Evolutionary conservation across 352 stramenopile species (phyloP).

Genomic region (Salisapilia sapeloensis): DNA sequence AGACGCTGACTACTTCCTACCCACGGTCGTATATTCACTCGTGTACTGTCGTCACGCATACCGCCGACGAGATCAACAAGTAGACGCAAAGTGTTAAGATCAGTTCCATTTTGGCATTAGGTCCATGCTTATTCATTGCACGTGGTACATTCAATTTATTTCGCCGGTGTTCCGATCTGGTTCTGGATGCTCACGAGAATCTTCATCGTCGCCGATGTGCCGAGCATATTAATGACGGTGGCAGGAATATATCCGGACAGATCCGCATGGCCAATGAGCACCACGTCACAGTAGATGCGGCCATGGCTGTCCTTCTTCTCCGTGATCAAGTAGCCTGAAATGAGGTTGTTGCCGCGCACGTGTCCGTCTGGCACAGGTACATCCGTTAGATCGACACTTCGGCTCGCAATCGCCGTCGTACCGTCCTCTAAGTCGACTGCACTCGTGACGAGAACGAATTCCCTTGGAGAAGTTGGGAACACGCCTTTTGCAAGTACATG

Average conservation of each 20-base stretch:
- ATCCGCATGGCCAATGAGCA: slow-evolving; percentile 57
- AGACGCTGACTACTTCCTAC: no score
- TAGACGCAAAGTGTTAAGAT: no score
- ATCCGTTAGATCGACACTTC: slow-evolving; percentile 29
- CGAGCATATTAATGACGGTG: slow-evolving; percentile 70
- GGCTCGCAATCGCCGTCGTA: slow-evolving; percentile 40
- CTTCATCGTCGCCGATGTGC: slow-evolving; percentile 70
- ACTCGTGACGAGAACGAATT: slow-evolving; percentile 59
- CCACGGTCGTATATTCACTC: no score
- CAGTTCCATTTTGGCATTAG: no score
- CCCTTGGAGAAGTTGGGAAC: slow-evolving; percentile 54
- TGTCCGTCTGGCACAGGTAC: slow-evolving; percentile 29
- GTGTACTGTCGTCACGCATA: no score
- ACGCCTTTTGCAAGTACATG: slow-evolving; percentile 65
- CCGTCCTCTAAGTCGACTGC: slow-evolving; percentile 29
- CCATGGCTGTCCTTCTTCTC: slow-evolving; percentile 24
- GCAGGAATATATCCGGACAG: slow-evolving; percentile 63
- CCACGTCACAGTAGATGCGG: slow-evolving; percentile 47
- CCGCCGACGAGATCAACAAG: no score
- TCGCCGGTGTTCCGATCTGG: no score
- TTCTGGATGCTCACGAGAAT: slow-evolving; percentile 54
- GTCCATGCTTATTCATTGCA: no score
- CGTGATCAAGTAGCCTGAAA: slow-evolving; percentile 68
- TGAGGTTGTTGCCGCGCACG: slow-evolving; percentile 43
- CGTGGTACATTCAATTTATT: no score